Evolutionary conservation across 2,329 filamentous ascomycete species (phyloP).

Genomic region (Aspergillus terreus): DNA sequence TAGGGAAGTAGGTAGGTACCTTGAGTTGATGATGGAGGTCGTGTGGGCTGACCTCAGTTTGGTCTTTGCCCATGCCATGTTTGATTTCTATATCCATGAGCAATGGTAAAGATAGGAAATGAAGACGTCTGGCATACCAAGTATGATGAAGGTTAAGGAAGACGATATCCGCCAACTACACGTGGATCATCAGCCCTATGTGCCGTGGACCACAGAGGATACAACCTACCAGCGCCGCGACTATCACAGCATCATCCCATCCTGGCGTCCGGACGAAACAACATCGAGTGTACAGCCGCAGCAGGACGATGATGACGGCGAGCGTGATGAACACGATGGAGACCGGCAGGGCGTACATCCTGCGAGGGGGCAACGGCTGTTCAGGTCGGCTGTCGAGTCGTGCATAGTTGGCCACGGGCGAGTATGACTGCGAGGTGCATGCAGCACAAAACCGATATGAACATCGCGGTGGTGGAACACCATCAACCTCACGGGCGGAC

Average conservation of each 20-base stretch:
- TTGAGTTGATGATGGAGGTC: slow-evolving; percentile 15
- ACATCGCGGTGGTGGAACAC: no score
- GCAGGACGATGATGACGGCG: slow-evolving; percentile 16
- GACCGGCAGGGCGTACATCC: slow-evolving; percentile 21
- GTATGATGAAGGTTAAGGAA: slow-evolving; percentile 13
- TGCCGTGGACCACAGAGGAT: neutral
- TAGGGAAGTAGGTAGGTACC: slow-evolving; percentile 12
- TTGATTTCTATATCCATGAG: slow-evolving; percentile 13
- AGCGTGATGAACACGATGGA: slow-evolving; percentile 18
- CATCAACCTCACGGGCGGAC: no score
- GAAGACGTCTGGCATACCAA: slow-evolving; percentile 7
- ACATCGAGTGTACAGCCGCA: slow-evolving; percentile 23
- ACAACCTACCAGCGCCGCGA: slow-evolving; percentile 17
- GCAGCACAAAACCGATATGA: no score
- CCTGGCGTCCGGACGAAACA: slow-evolving; percentile 20
- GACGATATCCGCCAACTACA: slow-evolving; percentile 10
- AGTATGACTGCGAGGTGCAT: no score
- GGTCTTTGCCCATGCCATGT: slow-evolving; percentile 20
- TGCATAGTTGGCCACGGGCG: neutral
- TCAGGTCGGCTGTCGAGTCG: neutral
- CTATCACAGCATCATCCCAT: slow-evolving; percentile 26
- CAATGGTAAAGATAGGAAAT: neutral
- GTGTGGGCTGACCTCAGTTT: slow-evolving; percentile 2
- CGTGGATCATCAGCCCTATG: slow-evolving; percentile 4
- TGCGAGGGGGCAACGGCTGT: slow-evolving; percentile 2